Base-by-base conservation (phyloP, 305 asterid genomes). In the Solanum chacoense region DNA sequence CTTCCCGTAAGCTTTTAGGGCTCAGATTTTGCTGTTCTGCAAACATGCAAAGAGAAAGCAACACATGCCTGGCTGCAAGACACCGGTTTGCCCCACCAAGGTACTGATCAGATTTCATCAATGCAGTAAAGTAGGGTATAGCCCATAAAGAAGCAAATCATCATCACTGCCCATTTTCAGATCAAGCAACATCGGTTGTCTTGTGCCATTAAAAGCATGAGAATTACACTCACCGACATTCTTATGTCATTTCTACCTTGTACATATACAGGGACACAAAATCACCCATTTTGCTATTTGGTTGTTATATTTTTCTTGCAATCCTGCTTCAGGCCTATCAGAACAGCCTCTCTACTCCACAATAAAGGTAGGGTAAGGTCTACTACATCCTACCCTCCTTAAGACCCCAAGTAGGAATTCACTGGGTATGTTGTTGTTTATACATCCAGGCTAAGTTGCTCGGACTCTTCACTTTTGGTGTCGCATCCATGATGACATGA, bases 11-110 rank as follows among this genome's bases (percentile, higher is more conserved):
- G 4, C 13, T 63, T 63, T 63, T 22, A 63, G 71, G 32, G 32
- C 74, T 11, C 32, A 26, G 74, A 67, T 67, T 67, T 11, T 67
- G 81, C 81, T 74, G 38, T 74, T 74, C 5, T 26, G 63, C 24
- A 32, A 87, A 80, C 65, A 38, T 32, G 84, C 88, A 71, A 59
- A 69, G 37, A 72, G 32, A 75, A 22, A 28, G 38, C 37, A 59
- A 32, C 65, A 50, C 90, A 86, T 26, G 75, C 90, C 92, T 87
- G 90, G 91, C 90, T 88, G 89, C 80, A 18, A 67, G 26, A 73
- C 79, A 32, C 40, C 14, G 2, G 13, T 24, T 74, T n/a, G 7
- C 80, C 79, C 38, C 2, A 35, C 79, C 40, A 74, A 76, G 87
- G 22, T 84, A 85, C 78, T 31, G 71, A 55, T 83, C 73, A 11